Conservation (phyloP, 805 yeast genomes). For the Candida taoyuanica region DNA sequence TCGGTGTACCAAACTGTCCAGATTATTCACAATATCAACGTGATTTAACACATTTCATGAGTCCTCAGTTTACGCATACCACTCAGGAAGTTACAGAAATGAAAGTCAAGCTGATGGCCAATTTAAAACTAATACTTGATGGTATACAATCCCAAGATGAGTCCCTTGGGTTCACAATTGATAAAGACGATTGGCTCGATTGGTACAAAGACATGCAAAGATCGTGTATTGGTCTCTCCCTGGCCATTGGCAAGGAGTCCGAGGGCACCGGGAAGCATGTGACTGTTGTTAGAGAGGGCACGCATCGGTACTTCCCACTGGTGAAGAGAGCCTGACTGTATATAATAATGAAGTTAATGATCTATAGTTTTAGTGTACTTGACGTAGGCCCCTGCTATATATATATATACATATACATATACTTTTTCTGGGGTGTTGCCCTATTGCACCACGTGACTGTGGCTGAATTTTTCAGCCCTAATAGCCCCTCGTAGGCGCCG, state of each 20-base stretch:
- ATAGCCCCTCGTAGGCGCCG: background rate
- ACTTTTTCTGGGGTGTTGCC: no score
- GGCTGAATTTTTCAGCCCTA: conserved; percentile 6
- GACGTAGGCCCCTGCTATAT: no score
- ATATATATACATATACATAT: no score
- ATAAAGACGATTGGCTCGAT: conserved; percentile 27
- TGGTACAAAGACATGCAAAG: conserved; percentile 30
- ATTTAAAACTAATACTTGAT: conserved; percentile 12
- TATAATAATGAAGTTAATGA: background rate
- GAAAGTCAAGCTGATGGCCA: conserved; percentile 3
- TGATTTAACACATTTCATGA: conserved; percentile 18
- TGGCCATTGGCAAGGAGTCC: conserved; percentile 12
- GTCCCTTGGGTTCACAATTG: conserved; percentile 21
- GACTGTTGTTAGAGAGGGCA: conserved; percentile 29
- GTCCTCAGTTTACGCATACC: background rate
- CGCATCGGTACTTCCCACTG: conserved; percentile 46
- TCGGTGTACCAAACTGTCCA: conserved; percentile 73
- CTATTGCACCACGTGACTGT: no score
- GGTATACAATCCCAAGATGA: conserved; percentile 23
- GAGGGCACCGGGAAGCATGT: conserved; percentile 19
- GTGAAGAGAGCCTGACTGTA: conserved; percentile 19
- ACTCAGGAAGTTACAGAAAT: conserved; percentile 7
- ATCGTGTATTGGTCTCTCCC: conserved; percentile 28
- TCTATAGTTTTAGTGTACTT: no score
- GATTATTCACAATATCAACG: conserved; percentile 19